These are phyloP conservation scores for Fusarium domesticum DNA, from an alignment of 2,329 filamentous ascomycete genomes.

Conservation along the genomic window DNA sequence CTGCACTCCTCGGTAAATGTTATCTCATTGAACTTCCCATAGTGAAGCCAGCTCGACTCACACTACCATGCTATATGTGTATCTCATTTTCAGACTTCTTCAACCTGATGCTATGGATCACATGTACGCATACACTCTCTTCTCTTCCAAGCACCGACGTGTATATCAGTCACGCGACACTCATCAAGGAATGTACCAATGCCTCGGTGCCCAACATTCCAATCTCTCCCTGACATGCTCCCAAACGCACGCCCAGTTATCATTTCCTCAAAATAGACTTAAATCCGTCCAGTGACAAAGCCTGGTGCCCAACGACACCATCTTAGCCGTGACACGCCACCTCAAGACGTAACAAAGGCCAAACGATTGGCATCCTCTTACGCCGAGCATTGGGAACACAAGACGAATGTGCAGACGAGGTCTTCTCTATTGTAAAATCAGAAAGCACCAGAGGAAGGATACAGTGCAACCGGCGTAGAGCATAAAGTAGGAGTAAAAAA, in stretches of 20 bases:
- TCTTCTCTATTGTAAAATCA: slow-evolving; percentile 14
- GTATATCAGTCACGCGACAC: background rate
- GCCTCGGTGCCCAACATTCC: background rate
- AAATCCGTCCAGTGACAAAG: background rate
- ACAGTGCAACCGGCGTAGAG: slow-evolving; percentile 15
- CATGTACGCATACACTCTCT: background rate
- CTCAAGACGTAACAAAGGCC: background rate
- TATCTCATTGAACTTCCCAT: no score
- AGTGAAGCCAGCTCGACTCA: no score
- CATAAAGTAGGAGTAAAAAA: slow-evolving; percentile 15
- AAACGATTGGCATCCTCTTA: background rate
- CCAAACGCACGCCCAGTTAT: background rate
- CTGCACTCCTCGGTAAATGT: no score
- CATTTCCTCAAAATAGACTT: no score
- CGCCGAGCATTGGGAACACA: slow-evolving; percentile 6
- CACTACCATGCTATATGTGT: no score
- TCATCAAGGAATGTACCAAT: background rate
- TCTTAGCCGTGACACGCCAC: slow-evolving; percentile 1
- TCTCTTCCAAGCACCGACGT: background rate
- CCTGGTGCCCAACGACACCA: slow-evolving; percentile 22
- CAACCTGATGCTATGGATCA: background rate
- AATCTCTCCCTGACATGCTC: background rate
- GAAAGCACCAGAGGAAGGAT: slow-evolving; percentile 13
- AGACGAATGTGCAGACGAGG: slow-evolving; percentile 9
- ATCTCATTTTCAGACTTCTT: background rate